Base-by-base conservation (phyloP, 768 basidiomycete genomes). In the Suillus americanus region DNA sequence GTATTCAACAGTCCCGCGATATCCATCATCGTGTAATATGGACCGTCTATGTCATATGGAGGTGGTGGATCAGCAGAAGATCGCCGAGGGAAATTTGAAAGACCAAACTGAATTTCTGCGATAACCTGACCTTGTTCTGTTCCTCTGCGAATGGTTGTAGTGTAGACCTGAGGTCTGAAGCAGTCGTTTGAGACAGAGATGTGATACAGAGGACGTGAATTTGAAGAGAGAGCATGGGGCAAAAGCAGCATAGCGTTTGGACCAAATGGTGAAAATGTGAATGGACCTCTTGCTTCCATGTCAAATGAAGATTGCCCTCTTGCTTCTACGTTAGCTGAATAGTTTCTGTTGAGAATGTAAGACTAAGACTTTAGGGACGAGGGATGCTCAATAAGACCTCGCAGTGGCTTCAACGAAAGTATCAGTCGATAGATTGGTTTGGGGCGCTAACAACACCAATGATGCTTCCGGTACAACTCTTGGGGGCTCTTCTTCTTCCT, bases 171-270 rank as follows among this genome's bases (percentile, higher is more conserved):
- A n/a, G 60, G 60, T 35, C 60, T 61, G 60, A 61, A 61, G 23
- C 40, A 41, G 40, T 61, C 46, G 5, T 12, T 43, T 10, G 62
- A 37, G 45, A 67, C 20, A 23, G 66, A 62, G 12, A 67, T 62
- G 37, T 67, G 50, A n/a, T 67, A 67, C 14, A 46, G 28, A 67
- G 66, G 46, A 6, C 55, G 28, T 33, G 61, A 35, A 25, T 63
- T 62, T 12, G 61, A 61, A n/a, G 40, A 54, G 23, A 61, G 25
- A 9, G n/a, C n/a, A 10, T 53, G 66, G 3, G 66, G 66, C 10
- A 67, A 18, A 23, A 67, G 61, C 7, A 67, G n/a, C 66, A 67
- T 67, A 5, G 66, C 62, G 20, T 67, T 67, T 13, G 28, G 41
- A 10, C 61, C 38, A 23, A 59, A 28, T 8, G 62, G 66, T 35